Percentiles rank a stretch among this genome's conserved stretches.
phyloP scores from a whole-genome alignment of 305 asterid genomes.

The Fraxinus latifolia region DNA sequence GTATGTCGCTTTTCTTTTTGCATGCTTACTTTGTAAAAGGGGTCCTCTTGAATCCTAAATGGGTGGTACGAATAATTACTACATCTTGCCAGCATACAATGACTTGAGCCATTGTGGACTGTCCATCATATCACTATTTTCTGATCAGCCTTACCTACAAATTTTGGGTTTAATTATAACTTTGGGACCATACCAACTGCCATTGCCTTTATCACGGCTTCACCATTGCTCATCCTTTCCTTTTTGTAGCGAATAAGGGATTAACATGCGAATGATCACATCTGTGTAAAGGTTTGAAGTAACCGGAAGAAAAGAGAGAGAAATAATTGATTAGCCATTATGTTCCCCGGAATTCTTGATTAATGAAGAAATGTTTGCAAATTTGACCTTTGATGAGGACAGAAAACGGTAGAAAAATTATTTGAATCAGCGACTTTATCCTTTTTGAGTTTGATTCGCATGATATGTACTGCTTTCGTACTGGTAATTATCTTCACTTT shows the following conservation, averaged over 20 bases:
- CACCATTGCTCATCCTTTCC: not conserved
- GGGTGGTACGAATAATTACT: slow-evolving; percentile 47
- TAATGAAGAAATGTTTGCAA: not conserved
- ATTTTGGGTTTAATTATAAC: slow-evolving; percentile 24
- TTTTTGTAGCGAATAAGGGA: not conserved
- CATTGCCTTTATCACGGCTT: not conserved
- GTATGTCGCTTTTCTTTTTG: slow-evolving; percentile 27
- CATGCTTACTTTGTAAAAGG: slow-evolving; percentile 32
- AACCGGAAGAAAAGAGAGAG: not conserved
- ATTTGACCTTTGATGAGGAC: not conserved
- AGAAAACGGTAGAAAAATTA: not conserved
- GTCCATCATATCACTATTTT: slow-evolving; percentile 26
- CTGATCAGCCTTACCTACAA: slow-evolving; percentile 30
- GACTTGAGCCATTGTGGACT: slow-evolving; percentile 25
- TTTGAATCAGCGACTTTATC: not conserved
- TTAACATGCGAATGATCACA: not conserved
- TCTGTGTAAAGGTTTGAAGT: not conserved
- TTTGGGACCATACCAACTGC: slow-evolving; percentile 29
- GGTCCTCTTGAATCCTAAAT: slow-evolving; percentile 30
- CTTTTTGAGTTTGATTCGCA: not conserved
- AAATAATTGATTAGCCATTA: not conserved
- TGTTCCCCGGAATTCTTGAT: not conserved
- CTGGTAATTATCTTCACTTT: not conserved
- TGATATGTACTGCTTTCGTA: not conserved
- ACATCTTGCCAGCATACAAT: slow-evolving; percentile 23